Conservation (phyloP, 768 basidiomycete genomes). For the Lactarius evosmus region DNA sequence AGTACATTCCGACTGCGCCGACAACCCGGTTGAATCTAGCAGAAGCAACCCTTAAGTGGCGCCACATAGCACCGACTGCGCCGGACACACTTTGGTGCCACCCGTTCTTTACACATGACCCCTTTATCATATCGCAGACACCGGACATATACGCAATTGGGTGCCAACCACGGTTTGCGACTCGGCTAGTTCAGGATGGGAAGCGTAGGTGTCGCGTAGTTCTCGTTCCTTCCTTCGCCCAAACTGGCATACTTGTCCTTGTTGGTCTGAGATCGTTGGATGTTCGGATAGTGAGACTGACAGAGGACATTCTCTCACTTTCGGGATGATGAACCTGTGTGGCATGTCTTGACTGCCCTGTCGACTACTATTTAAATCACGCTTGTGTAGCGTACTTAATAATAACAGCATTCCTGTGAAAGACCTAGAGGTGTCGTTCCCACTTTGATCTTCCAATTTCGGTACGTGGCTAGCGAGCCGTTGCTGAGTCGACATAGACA, state of each 20-base stretch:
- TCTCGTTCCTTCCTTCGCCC: conserved; percentile 26
- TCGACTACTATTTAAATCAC: not conserved
- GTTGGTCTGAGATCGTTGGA: conserved; percentile 24
- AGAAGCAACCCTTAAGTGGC: conserved; percentile 81
- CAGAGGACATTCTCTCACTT: conserved; percentile 17
- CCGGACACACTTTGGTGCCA: conserved; percentile 99
- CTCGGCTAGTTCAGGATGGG: conserved; percentile 55
- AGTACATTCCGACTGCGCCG: conserved; percentile 75
- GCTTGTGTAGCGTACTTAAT: not conserved
- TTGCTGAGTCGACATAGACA: too few species aligned
- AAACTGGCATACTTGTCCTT: conserved; percentile 27
- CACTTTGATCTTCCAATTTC: too few species aligned
- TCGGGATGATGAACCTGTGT: not conserved
- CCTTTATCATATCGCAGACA: conserved; percentile 81
- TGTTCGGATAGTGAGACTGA: conserved; percentile 23
- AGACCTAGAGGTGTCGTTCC: too few species aligned
- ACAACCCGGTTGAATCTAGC: conserved; percentile 72
- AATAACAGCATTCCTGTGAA: too few species aligned
- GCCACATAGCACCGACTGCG: conserved; percentile 97
- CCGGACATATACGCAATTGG: conserved; percentile 94
- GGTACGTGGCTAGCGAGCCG: too few species aligned
- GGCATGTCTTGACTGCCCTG: not conserved
- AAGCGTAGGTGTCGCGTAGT: conserved; percentile 28
- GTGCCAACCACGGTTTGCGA: conserved; percentile 81
- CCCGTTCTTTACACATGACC: conserved; percentile 83